These are phyloP conservation scores for Leucogyrophana mollusca DNA, from an alignment of 768 basidiomycete species.

Conservation along the genomic window DNA sequence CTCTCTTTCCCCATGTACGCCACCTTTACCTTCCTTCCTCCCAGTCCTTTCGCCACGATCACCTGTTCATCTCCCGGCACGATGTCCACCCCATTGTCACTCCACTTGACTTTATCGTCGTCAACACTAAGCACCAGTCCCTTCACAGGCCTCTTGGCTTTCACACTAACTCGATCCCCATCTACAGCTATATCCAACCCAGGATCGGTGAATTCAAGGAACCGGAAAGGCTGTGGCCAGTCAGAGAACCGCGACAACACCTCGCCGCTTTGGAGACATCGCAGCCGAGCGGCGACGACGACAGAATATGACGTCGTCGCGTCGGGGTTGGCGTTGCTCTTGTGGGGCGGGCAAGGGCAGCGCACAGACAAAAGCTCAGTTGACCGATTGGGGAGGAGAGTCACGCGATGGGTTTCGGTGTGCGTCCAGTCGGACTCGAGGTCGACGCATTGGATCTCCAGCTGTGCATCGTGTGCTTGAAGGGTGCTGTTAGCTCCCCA, in stretches of 20 bases:
- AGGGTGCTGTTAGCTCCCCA: slow-evolving; percentile 41
- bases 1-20: slow-evolving; percentile 18
- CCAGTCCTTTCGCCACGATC: slow-evolving; percentile 11
- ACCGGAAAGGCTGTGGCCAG: slow-evolving; percentile 31
- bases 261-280: slow-evolving; percentile 15
- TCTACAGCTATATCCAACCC: slow-evolving; percentile 7
- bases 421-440: slow-evolving; percentile 29
- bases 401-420: slow-evolving; percentile 12
- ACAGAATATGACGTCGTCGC: slow-evolving; percentile 27
- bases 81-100: slow-evolving; percentile 25
- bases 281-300: slow-evolving; percentile 30
- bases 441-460: slow-evolving; percentile 36
- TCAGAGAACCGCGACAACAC: slow-evolving; percentile 28
- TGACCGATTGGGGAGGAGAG: slow-evolving; percentile 36
- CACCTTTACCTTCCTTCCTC: slow-evolving; percentile 8
- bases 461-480: slow-evolving; percentile 13
- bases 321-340: slow-evolving; percentile 6
- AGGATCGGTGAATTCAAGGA: slow-evolving; percentile 29
- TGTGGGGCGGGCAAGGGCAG: slow-evolving; percentile 8
- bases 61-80: slow-evolving; percentile 18
- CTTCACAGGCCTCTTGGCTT: slow-evolving; percentile 19
- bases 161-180: slow-evolving; percentile 11
- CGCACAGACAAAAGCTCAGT: slow-evolving; percentile 37
- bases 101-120: slow-evolving; percentile 19
- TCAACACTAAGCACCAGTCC: slow-evolving; percentile 22